phyloP scores from a whole-genome alignment of 441 rosid species.

The Pelargonium cotyledonis region DNA sequence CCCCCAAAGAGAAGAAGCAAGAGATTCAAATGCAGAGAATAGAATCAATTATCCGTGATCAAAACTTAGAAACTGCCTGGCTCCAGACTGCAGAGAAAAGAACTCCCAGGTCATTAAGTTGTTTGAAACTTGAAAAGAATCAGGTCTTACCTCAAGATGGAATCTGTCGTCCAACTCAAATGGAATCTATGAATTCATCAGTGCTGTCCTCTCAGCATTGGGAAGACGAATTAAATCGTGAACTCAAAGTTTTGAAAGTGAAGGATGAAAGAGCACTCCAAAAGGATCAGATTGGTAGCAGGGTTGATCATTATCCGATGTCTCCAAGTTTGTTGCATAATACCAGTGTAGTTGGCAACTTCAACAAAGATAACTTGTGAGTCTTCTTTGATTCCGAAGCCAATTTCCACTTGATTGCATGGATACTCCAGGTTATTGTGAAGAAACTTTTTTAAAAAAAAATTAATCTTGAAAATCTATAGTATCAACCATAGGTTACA shows the following conservation, averaged over 20 bases:
- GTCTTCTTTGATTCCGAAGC: conserved; percentile 25
- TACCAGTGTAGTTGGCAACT: conserved; percentile 32
- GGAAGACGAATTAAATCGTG: conserved; percentile 68
- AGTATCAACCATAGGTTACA: too few species aligned
- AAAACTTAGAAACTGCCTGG: conserved; percentile 93
- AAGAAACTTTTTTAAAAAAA: too few species aligned
- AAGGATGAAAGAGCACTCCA: conserved; percentile 43
- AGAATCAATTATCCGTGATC: conserved; percentile 90
- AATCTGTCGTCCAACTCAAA: conserved; percentile 39
- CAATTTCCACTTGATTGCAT: too few species aligned
- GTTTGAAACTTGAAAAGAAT: conserved; percentile 78
- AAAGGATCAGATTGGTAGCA: conserved; percentile 47
- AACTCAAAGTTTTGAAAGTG: conserved; percentile 56
- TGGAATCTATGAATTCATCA: conserved; percentile 42
- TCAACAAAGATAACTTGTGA: conserved; percentile 78
- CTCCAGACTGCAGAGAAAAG: conserved; percentile 85
- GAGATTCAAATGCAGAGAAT: conserved; percentile 76
- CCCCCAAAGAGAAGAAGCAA: conserved; percentile 35
- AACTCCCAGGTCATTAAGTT: conserved; percentile 49
- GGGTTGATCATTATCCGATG: conserved; percentile 49
- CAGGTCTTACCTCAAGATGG: conserved; percentile 87
- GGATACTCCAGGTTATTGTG: too few species aligned
- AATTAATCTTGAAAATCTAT: too few species aligned
- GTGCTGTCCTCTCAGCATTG: conserved; percentile 53
- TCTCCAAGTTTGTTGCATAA: conserved; percentile 86